Evolutionary conservation across 805 yeast genomes (phyloP).

Genomic region (Saccharomycopsis sp.): DNA sequence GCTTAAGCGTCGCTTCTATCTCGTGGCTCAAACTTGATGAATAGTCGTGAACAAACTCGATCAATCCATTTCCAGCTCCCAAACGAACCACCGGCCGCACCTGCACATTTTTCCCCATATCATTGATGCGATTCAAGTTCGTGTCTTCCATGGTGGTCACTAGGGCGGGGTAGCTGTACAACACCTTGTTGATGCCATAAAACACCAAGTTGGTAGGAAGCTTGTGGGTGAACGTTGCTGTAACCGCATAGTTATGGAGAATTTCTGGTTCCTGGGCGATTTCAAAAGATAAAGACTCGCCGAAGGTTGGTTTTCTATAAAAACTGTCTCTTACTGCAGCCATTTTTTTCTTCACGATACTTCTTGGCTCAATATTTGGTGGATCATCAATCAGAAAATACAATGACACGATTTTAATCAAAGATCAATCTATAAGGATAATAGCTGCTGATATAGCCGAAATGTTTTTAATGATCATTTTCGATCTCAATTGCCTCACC

Average conservation of each 20-base stretch:
- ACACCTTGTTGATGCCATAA: conserved; percentile 1
- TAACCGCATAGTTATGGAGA: not conserved
- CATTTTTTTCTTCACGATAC: too few species aligned
- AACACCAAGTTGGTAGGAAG: conserved; percentile 4
- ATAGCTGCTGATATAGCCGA: too few species aligned
- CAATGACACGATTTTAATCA: not conserved
- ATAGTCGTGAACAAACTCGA: not conserved
- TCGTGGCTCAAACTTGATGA: not conserved
- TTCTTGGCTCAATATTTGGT: too few species aligned
- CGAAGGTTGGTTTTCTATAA: not conserved
- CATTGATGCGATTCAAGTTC: conserved; percentile 7
- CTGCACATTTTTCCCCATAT: conserved; percentile 8
- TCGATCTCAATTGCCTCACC: too few species aligned
- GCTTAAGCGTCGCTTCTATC: not conserved
- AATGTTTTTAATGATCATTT: too few species aligned
- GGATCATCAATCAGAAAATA: not conserved
- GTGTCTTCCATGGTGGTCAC: conserved; percentile 8
- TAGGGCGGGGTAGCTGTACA: conserved; percentile 5
- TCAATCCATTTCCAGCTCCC: not conserved
- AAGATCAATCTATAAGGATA: too few species aligned
- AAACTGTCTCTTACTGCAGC: not conserved
- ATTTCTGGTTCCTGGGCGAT: conserved; percentile 2
- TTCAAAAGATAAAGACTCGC: not conserved
- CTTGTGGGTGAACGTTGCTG: conserved; percentile 2
- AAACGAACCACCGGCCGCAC: conserved; percentile 5